A percentile compares a stretch with the other conserved stretches of the same genome.
phyloP scores from a whole-genome alignment of 176 grass and related monocot genomes.

The Paspalum vaginatum region DNA sequence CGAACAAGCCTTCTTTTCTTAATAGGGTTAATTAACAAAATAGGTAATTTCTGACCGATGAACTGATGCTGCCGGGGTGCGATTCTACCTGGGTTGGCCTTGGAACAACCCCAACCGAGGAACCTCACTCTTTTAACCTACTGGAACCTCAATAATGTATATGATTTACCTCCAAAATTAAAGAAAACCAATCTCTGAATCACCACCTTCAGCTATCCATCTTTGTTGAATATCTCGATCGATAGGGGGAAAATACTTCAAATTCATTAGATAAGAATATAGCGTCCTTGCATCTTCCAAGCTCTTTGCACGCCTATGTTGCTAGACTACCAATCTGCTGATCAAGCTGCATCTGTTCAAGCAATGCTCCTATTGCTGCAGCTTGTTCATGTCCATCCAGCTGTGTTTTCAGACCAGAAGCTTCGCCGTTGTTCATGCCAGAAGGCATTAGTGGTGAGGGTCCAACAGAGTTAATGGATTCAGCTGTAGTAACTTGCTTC shows the following conservation, averaged over 20 bases:
- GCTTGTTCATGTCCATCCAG: conserved; percentile 58
- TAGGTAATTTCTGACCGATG: conserved; percentile 38
- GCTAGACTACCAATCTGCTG: conserved; percentile 64
- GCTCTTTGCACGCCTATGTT: conserved; percentile 33
- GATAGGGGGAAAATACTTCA: conserved; percentile 45
- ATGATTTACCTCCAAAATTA: conserved; percentile 63
- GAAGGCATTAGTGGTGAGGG: conserved; percentile 36
- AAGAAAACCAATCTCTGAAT: conserved; percentile 76
- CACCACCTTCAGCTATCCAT: conserved; percentile 69
- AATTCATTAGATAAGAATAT: conserved; percentile 53
- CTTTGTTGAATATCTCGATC: conserved; percentile 42
- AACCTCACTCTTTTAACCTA: conserved; percentile 56
- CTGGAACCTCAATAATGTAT: conserved; percentile 58
- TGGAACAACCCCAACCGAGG: conserved; percentile 55
- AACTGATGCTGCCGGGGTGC: conserved; percentile 63
- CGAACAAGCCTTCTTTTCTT: conserved; percentile 38
- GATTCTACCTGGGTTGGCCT: conserved; percentile 56
- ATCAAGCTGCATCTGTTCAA: conserved; percentile 82
- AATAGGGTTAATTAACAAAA: conserved; percentile 62
- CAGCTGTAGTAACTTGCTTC: conserved; percentile 47
- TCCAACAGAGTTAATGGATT: conserved; percentile 44
- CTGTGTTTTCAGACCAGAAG: conserved; percentile 26
- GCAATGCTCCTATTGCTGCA: conserved; percentile 56
- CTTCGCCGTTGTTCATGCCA: conserved; percentile 30
- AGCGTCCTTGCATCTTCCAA: conserved; percentile 25